Percentiles rank a stretch among this genome's conserved stretches.
Evolutionary conservation across 176 grass and related monocot species (phyloP).

Genomic region (Rhynchospora breviuscula): DNA sequence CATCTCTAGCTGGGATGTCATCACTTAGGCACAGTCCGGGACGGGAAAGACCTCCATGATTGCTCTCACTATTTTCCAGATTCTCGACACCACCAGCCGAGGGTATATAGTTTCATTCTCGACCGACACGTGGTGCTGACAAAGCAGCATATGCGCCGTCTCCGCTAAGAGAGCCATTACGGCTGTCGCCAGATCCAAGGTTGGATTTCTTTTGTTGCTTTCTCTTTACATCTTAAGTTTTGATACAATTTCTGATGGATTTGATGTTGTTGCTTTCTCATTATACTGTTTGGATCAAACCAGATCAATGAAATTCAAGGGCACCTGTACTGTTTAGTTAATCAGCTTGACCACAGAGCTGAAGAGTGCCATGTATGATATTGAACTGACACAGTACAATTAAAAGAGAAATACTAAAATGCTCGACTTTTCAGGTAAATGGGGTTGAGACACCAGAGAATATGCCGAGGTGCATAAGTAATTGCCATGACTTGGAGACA

Average conservation of each 20-base stretch:
- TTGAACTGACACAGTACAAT: not conserved
- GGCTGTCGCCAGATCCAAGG: too few relatives aligned
- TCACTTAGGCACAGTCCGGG: constrained; percentile 87
- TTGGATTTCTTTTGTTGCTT: too few relatives aligned
- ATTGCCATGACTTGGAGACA: constrained; percentile 86
- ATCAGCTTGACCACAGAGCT: not conserved
- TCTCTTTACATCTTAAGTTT: too few relatives aligned
- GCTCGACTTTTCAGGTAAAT: constrained; percentile 50
- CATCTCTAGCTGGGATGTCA: constrained; percentile 76
- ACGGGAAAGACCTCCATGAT: constrained; percentile 98
- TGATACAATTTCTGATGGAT: too few relatives aligned
- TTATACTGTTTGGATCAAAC: too few relatives aligned
- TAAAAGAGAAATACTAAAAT: not conserved
- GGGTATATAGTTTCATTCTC: constrained; percentile 44
- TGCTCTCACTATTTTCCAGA: constrained; percentile 81
- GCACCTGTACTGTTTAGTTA: not conserved
- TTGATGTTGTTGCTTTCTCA: too few relatives aligned
- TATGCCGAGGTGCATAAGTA: constrained; percentile 93
- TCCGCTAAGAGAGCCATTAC: too few relatives aligned
- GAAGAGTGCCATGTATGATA: not conserved
- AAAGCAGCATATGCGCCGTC: too few relatives aligned
- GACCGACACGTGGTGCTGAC: too few relatives aligned
- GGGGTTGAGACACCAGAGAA: constrained; percentile 87
- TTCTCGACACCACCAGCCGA: constrained; percentile 63
- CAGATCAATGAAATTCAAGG: not conserved